Evolutionary conservation across 805 yeast species (phyloP), one percentile per base, ranked within the genome.

Genomic region (Wickerhamomyces queroliae): DNA sequence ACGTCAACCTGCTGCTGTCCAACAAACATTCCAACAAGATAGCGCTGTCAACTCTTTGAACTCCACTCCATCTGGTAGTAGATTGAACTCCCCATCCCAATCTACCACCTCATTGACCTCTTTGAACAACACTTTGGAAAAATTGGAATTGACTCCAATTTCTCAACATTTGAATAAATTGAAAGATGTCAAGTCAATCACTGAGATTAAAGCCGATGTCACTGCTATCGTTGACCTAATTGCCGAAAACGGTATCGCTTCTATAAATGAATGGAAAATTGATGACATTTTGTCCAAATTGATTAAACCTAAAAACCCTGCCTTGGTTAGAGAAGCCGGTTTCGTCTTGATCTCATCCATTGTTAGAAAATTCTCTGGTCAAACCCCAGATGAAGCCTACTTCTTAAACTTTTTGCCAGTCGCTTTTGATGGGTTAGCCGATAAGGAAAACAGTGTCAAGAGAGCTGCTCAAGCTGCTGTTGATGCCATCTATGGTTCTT

Each of bases 401-500:
- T 68, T 91, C 40, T 61, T 82, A 25, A 80, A 76, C 39, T 72
- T 83, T 30, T 67, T 89, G 43, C 67, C 77, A 6, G 54, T 73
- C 4, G 82, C 86, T 13, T 74, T 82, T 37, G 96, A 89, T 55
- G 67, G 79, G 30, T 70, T 78, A 41, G 79, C 91, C 36, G 98
- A 93, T 54, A 93, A 91, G 63, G 98, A 91, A 54, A 82, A 77
- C 58, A 75, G 80, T 36, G 93, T 91, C 33, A 79, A 80, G 59
- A 78, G 95, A 58, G 83, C 95, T 28, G 95, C 95, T n/a, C 87
- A 81, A 60, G 66, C 77, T 33, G 82, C 95, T 10, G 65, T 78
- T 32, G 93, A 85, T 53, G 64, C 87, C 15, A 64, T 89, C 29
- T 74, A 79, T 50, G 82, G 80, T 8, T 64, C 77, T 46, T 83